Evolutionary conservation across 768 basidiomycete species (phyloP).

Genomic region (Harrya chromipes): DNA sequence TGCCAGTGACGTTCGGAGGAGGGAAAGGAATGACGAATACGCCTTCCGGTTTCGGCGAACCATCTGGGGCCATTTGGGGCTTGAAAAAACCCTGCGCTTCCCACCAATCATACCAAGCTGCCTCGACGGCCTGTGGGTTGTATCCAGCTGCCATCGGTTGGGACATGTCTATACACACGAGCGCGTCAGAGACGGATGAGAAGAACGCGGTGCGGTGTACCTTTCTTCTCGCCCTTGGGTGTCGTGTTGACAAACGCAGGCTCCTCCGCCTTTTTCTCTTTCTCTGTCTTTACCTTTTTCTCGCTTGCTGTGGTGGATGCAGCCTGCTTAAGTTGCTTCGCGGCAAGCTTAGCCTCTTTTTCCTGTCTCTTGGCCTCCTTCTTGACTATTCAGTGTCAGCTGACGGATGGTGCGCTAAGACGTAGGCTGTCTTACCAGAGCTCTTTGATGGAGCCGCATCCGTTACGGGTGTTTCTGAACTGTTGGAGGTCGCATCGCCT

Average conservation of each 20-base stretch:
- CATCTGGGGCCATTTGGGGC: constrained; percentile 60
- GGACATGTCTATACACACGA: constrained; percentile 60
- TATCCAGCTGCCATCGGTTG: constrained; percentile 90
- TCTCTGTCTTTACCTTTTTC: constrained; percentile 75
- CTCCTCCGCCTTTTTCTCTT: constrained; percentile 69
- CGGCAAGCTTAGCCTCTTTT: constrained; percentile 75
- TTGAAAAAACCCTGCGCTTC: constrained; percentile 85
- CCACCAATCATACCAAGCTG: constrained; percentile 99
- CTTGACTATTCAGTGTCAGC: constrained; percentile 50
- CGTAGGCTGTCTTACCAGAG: constrained; percentile 31
- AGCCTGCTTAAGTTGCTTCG: constrained; percentile 49
- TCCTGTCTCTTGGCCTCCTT: constrained; percentile 82
- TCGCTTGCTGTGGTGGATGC: constrained; percentile 42
- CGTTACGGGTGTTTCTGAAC: not conserved
- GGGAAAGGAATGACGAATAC: constrained; percentile 85
- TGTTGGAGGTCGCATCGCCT: not conserved
- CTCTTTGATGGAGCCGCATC: constrained; percentile 35
- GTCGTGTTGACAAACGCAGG: constrained; percentile 85
- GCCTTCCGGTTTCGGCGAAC: constrained; percentile 58
- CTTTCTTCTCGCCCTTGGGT: constrained; percentile 91
- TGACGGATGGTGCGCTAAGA: not conserved
- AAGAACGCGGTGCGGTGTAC: constrained; percentile 36
- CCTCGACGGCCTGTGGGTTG: constrained; percentile 91
- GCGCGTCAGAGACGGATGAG: not conserved
- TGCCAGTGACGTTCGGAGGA: constrained; percentile 96